Conservation (phyloP, 805 yeast genomes). For the Myxozyma sirexii region DNA sequence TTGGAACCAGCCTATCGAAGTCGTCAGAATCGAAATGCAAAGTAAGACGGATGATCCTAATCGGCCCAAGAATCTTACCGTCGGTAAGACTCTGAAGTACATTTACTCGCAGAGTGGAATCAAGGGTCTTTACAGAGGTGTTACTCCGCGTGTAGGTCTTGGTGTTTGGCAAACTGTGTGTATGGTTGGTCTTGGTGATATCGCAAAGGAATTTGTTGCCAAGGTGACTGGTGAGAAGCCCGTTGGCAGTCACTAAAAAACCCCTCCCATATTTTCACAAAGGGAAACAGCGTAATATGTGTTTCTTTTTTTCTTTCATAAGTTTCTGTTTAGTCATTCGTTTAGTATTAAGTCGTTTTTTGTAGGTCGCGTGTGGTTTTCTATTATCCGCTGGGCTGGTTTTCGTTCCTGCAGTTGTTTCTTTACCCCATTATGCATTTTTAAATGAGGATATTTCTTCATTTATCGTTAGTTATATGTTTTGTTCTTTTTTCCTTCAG, state of each 20-base stretch:
- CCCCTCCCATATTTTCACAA: not conserved
- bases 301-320: not conserved
- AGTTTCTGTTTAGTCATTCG: no score
- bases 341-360: no score
- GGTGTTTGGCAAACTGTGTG: conserved; percentile 95
- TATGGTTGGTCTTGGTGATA: conserved; percentile 98
- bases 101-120: conserved; percentile 82
- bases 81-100: conserved; percentile 73
- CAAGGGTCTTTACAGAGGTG: conserved; percentile 93
- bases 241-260: conserved; percentile 45
- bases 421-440: not conserved
- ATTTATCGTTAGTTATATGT: not conserved
- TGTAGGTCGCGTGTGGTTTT: no score
- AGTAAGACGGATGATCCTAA: conserved; percentile 91
- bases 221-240: conserved; percentile 63
- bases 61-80: conserved; percentile 89
- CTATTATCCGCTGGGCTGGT: no score
- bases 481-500: not conserved
- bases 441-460: not conserved
- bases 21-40: conserved; percentile 97
- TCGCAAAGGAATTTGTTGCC: conserved; percentile 73
- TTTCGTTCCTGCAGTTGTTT: not conserved
- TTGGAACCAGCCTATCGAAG: conserved; percentile 99
- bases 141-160: conserved; percentile 92
- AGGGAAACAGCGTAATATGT: not conserved